Conservation (phyloP, 1,139 yeast species). For the Groenewaldozyma sp. region DNA sequence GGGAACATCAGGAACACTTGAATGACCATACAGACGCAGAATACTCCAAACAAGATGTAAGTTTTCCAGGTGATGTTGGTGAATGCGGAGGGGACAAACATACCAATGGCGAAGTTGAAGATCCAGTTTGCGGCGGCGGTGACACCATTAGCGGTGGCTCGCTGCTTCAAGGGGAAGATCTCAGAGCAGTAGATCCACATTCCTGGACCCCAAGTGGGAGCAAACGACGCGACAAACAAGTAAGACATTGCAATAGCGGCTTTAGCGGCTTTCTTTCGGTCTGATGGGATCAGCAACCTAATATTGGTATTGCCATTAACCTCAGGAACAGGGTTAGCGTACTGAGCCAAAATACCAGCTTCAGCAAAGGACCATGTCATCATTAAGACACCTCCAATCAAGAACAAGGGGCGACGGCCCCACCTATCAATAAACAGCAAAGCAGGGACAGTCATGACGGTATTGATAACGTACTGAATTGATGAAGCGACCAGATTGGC, state of each 20-base stretch:
- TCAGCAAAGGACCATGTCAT: conserved; percentile 36
- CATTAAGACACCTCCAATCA: conserved; percentile 36
- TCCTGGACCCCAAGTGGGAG: conserved; percentile 60
- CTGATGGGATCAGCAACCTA: conserved; percentile 38
- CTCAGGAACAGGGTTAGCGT: conserved; percentile 30
- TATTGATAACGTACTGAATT: conserved; percentile 44
- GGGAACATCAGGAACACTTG: conserved; percentile 55
- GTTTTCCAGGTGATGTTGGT: conserved; percentile 46
- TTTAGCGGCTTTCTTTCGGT: conserved; percentile 34
- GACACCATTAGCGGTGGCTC: conserved; percentile 45
- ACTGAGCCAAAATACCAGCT: conserved; percentile 37
- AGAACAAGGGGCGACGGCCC: conserved; percentile 44
- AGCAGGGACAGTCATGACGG: conserved; percentile 36
- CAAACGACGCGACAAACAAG: conserved; percentile 56
- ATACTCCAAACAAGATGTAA: conserved; percentile 61
- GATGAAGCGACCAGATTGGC: conserved; percentile 42
- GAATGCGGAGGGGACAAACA: conserved; percentile 48
- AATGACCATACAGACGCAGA: conserved; percentile 44
- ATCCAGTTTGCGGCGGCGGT: conserved; percentile 72
- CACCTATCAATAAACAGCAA: conserved; percentile 40
- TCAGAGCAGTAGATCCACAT: conserved; percentile 50
- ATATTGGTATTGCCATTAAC: conserved; percentile 40
- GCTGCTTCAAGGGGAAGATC: conserved; percentile 50
- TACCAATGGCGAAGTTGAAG: conserved; percentile 71
- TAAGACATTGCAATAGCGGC: conserved; percentile 51